Conservation (phyloP, 768 basidiomycete genomes). For the Lactarius sp. region DNA sequence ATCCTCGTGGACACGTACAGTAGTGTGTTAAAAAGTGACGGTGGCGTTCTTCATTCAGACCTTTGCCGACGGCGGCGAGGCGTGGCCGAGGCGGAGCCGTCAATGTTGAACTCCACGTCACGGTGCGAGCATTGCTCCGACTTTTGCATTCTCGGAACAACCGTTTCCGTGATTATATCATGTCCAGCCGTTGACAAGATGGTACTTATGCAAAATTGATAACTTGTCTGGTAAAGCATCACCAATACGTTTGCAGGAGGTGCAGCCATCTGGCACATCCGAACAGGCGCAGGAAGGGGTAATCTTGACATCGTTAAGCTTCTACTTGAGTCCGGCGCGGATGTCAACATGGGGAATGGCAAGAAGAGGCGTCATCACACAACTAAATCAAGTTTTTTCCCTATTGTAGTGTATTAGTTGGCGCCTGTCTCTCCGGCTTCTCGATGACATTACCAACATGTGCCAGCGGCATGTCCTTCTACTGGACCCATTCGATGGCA, state of each 20-base stretch:
- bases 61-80: conserved; percentile 8
- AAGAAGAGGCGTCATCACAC: too few species aligned
- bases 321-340: too few species aligned
- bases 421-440: too few species aligned
- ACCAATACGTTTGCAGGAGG: not conserved
- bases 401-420: not conserved
- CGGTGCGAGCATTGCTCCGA: conserved; percentile 1
- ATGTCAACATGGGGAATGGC: too few species aligned
- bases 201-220: not conserved
- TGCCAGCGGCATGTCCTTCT: too few species aligned
- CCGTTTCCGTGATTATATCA: not conserved
- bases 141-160: not conserved
- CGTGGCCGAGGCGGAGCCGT: not conserved
- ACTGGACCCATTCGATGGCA: too few species aligned
- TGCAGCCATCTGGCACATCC: too few species aligned
- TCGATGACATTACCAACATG: not conserved
- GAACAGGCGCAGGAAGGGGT: too few species aligned
- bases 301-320: too few species aligned
- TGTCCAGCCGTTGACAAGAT: not conserved
- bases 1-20: not conserved
- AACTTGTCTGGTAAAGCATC: not conserved
- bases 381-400: too few species aligned
- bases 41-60: conserved; percentile 3
- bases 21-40: not conserved
- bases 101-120: not conserved